These are phyloP conservation scores for Graphilbum fragrans DNA, from an alignment of 2,329 filamentous ascomycete genomes.

Conservation along the genomic window DNA sequence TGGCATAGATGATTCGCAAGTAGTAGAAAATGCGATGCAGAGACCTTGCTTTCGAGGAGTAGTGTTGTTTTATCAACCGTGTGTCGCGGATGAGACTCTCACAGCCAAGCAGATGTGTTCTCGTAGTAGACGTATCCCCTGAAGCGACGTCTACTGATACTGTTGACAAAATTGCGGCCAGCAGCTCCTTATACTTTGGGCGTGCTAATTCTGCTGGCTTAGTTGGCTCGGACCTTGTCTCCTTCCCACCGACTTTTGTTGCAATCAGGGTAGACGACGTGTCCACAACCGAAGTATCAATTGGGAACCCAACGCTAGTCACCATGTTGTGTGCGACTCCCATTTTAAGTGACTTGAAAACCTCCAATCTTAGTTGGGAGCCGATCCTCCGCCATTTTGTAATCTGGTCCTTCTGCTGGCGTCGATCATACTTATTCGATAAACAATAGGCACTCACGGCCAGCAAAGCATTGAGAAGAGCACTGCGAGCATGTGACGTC, in stretches of 20 bases:
- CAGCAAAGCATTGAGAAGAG: not conserved
- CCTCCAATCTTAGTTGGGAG: not conserved
- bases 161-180: not conserved
- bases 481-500: not conserved
- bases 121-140: not conserved
- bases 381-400: not conserved
- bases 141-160: not conserved
- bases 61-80: not conserved
- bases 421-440: not conserved
- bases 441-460: constrained; percentile 1
- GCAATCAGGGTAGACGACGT: no score
- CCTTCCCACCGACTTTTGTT: no score
- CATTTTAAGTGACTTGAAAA: no score
- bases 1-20: not conserved
- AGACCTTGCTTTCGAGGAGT: not conserved
- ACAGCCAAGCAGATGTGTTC: not conserved
- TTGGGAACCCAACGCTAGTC: no score
- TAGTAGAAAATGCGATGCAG: constrained; percentile 1
- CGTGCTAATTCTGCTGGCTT: no score
- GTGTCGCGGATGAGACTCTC: not conserved
- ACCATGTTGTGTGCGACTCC: no score
- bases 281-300: no score
- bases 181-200: constrained; percentile 1
- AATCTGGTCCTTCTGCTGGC: not conserved
- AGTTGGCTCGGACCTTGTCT: no score